Evolutionary conservation across 805 yeast species (phyloP).

Genomic region (Sugiyamaella mastotermitis): DNA sequence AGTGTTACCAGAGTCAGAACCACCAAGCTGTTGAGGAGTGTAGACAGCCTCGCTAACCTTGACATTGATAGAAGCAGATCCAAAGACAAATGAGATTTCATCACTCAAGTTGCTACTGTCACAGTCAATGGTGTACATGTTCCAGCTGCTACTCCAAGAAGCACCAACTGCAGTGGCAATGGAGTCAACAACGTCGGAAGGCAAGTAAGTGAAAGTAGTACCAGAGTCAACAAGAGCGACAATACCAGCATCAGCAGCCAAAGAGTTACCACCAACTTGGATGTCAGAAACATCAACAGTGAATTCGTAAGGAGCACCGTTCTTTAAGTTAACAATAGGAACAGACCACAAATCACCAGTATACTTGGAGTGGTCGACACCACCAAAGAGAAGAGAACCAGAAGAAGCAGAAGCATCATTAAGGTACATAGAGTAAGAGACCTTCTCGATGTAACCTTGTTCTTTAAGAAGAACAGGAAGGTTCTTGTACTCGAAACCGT

Average conservation of each 20-base stretch:
- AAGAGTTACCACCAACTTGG: conserved; percentile 1
- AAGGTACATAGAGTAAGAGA: conserved; percentile 43
- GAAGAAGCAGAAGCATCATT: conserved; percentile 26
- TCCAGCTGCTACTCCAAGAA: neutral
- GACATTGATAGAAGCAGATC: conserved; percentile 20
- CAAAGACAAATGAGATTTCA: conserved; percentile 15
- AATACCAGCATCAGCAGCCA: conserved; percentile 5
- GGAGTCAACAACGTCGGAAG: conserved; percentile 27
- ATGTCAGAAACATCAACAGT: conserved; percentile 4
- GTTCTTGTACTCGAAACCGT: conserved; percentile 43
- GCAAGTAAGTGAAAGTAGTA: conserved; percentile 45
- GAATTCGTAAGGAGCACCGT: conserved; percentile 2
- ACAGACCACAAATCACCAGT: conserved; percentile 32
- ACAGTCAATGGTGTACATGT: conserved; percentile 7
- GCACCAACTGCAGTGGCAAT: conserved; percentile 12
- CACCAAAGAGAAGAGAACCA: conserved; percentile 42
- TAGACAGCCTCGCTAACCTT: conserved; percentile 21
- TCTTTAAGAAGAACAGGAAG: conserved; percentile 54
- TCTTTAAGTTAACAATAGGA: conserved; percentile 24
- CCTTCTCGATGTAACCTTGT: conserved; percentile 36
- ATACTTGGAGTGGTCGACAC: conserved; percentile 38
- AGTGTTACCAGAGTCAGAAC: conserved; percentile 3
- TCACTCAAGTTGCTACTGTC: conserved; percentile 3
- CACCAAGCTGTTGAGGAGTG: conserved; percentile 2
- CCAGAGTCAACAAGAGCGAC: conserved; percentile 54